A percentile compares a stretch with the other conserved stretches of the same genome.
Conservation (phyloP, 768 basidiomycete genomes). For the Termitomyces sp. region DNA sequence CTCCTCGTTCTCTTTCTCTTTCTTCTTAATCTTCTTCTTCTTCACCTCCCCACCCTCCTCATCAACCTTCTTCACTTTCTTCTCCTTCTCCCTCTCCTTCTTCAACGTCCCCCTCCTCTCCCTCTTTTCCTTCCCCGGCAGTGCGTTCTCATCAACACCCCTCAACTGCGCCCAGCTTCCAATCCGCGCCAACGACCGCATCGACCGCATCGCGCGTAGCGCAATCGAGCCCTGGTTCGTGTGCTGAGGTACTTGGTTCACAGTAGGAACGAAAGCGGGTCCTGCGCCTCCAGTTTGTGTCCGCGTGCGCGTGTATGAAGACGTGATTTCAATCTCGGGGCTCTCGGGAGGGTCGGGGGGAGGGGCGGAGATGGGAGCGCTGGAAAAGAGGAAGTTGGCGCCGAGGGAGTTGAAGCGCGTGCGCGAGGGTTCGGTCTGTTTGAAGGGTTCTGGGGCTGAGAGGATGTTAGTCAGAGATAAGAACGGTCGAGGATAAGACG, state of each 20-base stretch:
- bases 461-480: neutral
- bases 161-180: conserved; percentile 68
- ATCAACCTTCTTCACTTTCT: conserved; percentile 24
- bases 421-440: conserved; percentile 29
- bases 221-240: conserved; percentile 60
- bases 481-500: conserved; percentile 8
- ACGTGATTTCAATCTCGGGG: conserved; percentile 9
- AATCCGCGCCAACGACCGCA: conserved; percentile 68
- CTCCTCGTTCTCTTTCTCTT: conserved; percentile 31
- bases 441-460: conserved; percentile 46
- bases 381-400: conserved; percentile 30
- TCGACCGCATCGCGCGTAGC: conserved; percentile 72
- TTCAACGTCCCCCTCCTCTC: conserved; percentile 28
- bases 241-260: neutral
- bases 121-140: conserved; percentile 13
- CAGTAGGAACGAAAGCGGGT: too few species aligned
- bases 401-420: conserved; percentile 66
- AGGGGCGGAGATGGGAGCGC: neutral
- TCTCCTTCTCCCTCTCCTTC: conserved; percentile 30
- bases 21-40: conserved; percentile 25
- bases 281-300: conserved; percentile 21
- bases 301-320: conserved; percentile 29
- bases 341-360: neutral
- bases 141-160: conserved; percentile 26
- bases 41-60: conserved; percentile 23